These are phyloP conservation scores for Luvunga scandens DNA, from an alignment of 345 rosid genomes.

Conservation along the genomic window DNA sequence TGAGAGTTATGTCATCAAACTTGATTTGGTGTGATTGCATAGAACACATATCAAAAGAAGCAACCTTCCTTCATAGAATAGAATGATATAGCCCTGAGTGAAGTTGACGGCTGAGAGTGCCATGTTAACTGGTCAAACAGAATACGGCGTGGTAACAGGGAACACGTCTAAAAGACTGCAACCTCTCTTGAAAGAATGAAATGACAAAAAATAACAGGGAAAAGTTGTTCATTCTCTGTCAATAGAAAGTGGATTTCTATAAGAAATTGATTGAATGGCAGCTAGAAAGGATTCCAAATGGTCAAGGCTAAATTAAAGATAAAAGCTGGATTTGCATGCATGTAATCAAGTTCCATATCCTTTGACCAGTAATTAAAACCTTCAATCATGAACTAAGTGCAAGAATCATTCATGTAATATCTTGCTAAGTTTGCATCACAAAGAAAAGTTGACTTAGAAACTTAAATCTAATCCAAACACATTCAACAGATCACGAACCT, in stretches of 20 bases:
- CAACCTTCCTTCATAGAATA: background rate
- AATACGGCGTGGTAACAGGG: background rate
- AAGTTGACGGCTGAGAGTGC: background rate
- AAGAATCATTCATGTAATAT: background rate
- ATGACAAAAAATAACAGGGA: too few relatives aligned
- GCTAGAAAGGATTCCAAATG: background rate
- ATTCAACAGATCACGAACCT: slow-evolving; percentile 43
- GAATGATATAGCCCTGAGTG: background rate
- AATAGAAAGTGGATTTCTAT: background rate
- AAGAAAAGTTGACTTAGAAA: slow-evolving; percentile 3
- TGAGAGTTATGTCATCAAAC: background rate
- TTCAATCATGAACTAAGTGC: background rate
- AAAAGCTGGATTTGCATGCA: background rate
- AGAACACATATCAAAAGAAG: background rate
- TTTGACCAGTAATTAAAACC: background rate
- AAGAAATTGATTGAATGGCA: background rate
- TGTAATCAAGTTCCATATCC: background rate
- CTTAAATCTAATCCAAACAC: slow-evolving; percentile 6
- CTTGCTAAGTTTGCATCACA: background rate
- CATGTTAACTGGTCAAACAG: background rate
- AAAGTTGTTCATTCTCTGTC: background rate
- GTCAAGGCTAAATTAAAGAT: background rate
- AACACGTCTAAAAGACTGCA: background rate
- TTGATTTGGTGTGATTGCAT: background rate
- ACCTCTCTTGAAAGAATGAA: background rate